These are phyloP conservation scores for Cercospora beticola DNA, from an alignment of 2,329 filamentous ascomycete genomes.

Conservation along the genomic window DNA sequence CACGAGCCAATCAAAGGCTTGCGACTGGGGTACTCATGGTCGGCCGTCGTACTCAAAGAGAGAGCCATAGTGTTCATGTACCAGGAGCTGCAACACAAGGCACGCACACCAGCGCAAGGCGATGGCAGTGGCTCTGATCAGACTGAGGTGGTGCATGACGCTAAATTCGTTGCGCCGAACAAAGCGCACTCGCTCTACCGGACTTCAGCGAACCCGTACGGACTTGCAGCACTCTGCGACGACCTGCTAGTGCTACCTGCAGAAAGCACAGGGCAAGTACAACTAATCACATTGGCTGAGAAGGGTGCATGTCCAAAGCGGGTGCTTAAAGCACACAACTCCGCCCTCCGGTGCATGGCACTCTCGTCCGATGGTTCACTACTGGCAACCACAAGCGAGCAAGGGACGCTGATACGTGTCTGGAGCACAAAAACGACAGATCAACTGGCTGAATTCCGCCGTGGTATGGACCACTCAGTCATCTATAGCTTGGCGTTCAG, in stretches of 20 bases:
- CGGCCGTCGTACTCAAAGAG: conserved; percentile 68
- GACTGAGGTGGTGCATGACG: background rate
- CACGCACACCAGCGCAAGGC: conserved; percentile 50
- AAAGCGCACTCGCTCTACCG: conserved; percentile 64
- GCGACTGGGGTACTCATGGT: conserved; percentile 70
- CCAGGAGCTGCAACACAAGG: conserved; percentile 35
- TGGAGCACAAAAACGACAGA: conserved; percentile 79
- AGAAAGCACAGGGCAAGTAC: conserved; percentile 82
- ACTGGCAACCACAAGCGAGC: conserved; percentile 87
- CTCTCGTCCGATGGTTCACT: conserved; percentile 78
- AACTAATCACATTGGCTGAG: conserved; percentile 70
- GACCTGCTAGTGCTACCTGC: conserved; percentile 80
- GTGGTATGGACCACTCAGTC: conserved; percentile 82
- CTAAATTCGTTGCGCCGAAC: conserved; percentile 29
- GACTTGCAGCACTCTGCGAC: conserved; percentile 74
- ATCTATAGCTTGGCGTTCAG: conserved; percentile 89
- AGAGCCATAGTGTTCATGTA: conserved; percentile 36
- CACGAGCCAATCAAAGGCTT: conserved; percentile 78
- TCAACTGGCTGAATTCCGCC: conserved; percentile 77
- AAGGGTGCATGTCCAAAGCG: conserved; percentile 72
- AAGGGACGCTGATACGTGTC: conserved; percentile 85
- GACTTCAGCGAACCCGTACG: conserved; percentile 80
- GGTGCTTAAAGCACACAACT: conserved; percentile 88
- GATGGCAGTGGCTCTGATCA: conserved; percentile 15
- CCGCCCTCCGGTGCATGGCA: conserved; percentile 72